Conservation (phyloP, 805 yeast species). For the Lipomyces sp. region DNA sequence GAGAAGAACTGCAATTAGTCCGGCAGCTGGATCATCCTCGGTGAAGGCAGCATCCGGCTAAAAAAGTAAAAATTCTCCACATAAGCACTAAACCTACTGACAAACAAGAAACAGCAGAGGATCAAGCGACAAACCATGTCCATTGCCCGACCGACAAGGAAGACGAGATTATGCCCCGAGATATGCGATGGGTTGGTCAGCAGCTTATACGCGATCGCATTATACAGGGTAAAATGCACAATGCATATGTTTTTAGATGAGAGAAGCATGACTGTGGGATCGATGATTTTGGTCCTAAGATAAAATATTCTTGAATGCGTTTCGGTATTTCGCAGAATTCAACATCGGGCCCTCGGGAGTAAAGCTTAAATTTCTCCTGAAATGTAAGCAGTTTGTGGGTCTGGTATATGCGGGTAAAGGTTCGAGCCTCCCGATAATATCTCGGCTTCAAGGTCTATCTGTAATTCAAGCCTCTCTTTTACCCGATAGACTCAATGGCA, state of each 20-base stretch:
- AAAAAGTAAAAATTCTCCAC: background rate
- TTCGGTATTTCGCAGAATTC: no score
- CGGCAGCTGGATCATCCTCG: constrained; percentile 25
- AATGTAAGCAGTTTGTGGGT: no score
- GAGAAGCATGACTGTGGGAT: constrained; percentile 20
- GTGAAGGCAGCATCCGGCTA: constrained; percentile 25
- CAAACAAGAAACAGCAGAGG: no score
- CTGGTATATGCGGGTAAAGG: no score
- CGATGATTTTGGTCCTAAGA: no score
- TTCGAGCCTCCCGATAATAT: no score
- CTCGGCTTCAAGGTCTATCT: no score
- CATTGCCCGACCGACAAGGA: constrained; percentile 28
- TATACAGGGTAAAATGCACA: constrained; percentile 26
- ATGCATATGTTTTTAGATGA: constrained; percentile 24
- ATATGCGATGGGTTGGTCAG: constrained; percentile 24
- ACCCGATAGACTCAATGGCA: no score
- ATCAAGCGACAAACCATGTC: constrained; percentile 8
- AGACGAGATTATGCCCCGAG: constrained; percentile 25
- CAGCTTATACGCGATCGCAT: constrained; percentile 24
- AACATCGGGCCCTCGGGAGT: no score
- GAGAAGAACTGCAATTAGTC: constrained; percentile 18
- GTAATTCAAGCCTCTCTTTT: no score
- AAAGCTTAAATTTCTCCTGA: no score
- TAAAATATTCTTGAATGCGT: no score
- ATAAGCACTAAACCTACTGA: background rate